phyloP scores from a whole-genome alignment of 1,284 basidiomycete genomes.

The Pterula multifida region DNA sequence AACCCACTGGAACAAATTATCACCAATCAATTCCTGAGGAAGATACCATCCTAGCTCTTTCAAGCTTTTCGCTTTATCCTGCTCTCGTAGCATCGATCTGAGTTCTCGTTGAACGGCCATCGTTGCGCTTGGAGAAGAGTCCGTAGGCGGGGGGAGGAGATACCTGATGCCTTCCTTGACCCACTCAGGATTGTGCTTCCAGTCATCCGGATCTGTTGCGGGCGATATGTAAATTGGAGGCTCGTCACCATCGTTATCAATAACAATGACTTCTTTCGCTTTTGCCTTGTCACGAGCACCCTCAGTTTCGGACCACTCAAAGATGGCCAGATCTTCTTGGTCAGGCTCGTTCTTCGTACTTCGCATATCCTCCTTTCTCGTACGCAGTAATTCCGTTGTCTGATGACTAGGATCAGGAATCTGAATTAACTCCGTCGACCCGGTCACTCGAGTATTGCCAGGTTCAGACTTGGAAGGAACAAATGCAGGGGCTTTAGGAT shows the following conservation, averaged over 20 bases:
- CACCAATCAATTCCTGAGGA: conserved; percentile 40
- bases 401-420: conserved; percentile 44
- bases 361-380: conserved; percentile 24
- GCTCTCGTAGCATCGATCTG: conserved; percentile 41
- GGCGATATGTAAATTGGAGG: not conserved
- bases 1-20: conserved; percentile 60
- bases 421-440: conserved; percentile 20
- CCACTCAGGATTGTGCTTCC: conserved; percentile 41
- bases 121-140: conserved; percentile 35
- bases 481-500: conserved; percentile 13
- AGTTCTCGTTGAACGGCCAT: conserved; percentile 44
- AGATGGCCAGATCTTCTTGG: conserved; percentile 34
- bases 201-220: conserved; percentile 23
- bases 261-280: conserved; percentile 7
- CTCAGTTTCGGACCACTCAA: conserved; percentile 14
- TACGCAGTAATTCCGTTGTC: conserved; percentile 31
- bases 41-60: conserved; percentile 53
- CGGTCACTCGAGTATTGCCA: conserved; percentile 21
- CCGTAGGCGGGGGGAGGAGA: conserved; percentile 40
- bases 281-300: conserved; percentile 6
- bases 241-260: conserved; percentile 5
- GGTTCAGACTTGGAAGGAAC: not conserved
- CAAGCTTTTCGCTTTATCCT: conserved; percentile 31
- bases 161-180: conserved; percentile 28
- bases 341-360: conserved; percentile 29